Evolutionary conservation across 192 early-diverging fungal species (phyloP).

Genomic region (Diversispora eburnea): DNA sequence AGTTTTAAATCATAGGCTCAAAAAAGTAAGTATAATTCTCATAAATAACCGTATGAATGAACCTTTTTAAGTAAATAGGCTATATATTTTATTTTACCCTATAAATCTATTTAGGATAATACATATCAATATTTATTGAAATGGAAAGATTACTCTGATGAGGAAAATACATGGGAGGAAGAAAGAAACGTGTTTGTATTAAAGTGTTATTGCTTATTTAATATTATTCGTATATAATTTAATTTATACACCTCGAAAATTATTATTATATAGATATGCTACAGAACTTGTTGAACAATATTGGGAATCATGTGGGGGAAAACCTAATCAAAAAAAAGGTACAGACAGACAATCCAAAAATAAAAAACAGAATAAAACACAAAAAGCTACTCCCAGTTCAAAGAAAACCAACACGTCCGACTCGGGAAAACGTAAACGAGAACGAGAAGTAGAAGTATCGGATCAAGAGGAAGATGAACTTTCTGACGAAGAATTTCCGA

Average conservation of each 20-base stretch:
- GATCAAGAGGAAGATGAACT: background rate
- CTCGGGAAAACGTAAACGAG: background rate
- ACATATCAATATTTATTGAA: conserved; percentile 42
- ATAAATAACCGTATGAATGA: no score
- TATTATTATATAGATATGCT: conserved; percentile 3
- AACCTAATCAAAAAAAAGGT: background rate
- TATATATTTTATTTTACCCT: no score
- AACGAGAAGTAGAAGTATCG: background rate
- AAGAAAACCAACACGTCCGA: no score
- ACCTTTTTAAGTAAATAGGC: no score
- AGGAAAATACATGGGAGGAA: conserved; percentile 56
- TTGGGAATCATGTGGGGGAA: background rate
- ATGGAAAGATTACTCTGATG: conserved; percentile 49
- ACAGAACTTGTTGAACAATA: conserved; percentile 10
- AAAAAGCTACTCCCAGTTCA: no score
- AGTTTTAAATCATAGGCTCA: no score
- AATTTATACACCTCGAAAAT: background rate
- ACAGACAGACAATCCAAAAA: background rate
- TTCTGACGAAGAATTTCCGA: background rate
- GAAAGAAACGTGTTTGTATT: conserved; percentile 45
- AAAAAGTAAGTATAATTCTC: no score
- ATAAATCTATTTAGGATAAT: no score
- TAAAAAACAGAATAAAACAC: background rate
- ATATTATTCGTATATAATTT: background rate
- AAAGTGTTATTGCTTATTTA: background rate